Base-by-base conservation (phyloP, 352 stramenopile genomes). In the Globisporangium barbulae region DNA sequence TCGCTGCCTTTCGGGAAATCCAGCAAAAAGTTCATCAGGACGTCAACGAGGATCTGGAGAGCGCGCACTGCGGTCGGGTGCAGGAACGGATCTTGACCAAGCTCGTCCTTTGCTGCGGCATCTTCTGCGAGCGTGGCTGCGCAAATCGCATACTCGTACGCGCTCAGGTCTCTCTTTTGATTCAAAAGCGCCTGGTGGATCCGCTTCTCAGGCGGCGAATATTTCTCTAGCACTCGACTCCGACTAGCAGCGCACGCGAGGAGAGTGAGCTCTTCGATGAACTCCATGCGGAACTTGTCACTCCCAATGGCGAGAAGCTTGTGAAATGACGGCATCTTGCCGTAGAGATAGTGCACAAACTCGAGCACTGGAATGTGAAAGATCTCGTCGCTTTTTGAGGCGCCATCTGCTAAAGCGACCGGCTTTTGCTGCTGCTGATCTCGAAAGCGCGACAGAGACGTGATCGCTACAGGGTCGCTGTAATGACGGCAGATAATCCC, bases 11-110 rank as follows among this genome's bases (percentile, higher is more conserved):
- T 85, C 15, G 78, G 65, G 13, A 73, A 61, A 6, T 79, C 64
- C 33, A 92, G 65, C 7, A 90, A 52, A 30, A 88, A 75, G 54
- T 75, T 78, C 52, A 84, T 72, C 25, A 90, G 63, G 31, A 89
- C 67, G 3, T 65, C 61, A 13, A 86, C 79, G 25, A 92, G 55
- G 21, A 92, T 45, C 19, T 70, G 69, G 10, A 89, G 45, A 0
- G 74, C 70, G 22, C 76, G 59, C 5, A 69, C 53, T 19, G 78
- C 71, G 13, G 81, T 71, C 5, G 74, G 59, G 57, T 92, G 72
- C 33, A 77, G 69, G 56, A 92, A 92, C 0, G 81, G 81, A 53
- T 92, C 81, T 56, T 72, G 69, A 15, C 72, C 76, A 5, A 58
- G 54, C 5, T 61, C 52, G 50, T 88, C 76, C 10, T 63, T 59